Evolutionary conservation across 2,329 filamentous ascomycete genomes (phyloP), one percentile per base, ranked within the genome.

Genomic region (Colletotrichum tropicale): DNA sequence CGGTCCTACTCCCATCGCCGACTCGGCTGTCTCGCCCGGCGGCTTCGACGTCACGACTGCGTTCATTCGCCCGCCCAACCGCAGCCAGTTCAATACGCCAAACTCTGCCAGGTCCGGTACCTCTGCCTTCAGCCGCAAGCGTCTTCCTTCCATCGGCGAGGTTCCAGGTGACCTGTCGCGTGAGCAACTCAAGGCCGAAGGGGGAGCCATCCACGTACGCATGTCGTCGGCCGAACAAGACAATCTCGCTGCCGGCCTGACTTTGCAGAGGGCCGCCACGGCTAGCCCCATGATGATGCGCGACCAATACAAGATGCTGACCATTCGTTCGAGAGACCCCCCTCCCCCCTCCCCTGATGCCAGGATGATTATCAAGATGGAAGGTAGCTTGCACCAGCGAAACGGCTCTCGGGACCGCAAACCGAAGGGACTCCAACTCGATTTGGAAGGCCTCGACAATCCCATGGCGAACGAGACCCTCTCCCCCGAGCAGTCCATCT

Each of bases 1-100:
- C 2, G 95, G 94, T n/a, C 91, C 94, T 1, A 98, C 96, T 0
- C 96, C 96, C 0, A 98, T 98, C 80, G 93, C 94, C 2, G 93
- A 96, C 78, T 94, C 94, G 52, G 94, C 94, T 3, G 85, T 93
- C 56, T 95, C 94, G 28, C 95, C 96, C 1, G 90, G 91, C 55
- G 92, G 91, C 79, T 91, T 87, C 65, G 92, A 93, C 16, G 91
- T 90, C 75, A 89, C 91, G 6, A 94, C 93, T 8, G 92, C 93
- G 3, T 93, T 95, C 80, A 85, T 93, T 30, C 88, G 91, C n/a
- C 92, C 92, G 10, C 90, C 92, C 26, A 91, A 92, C 80, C 92
- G 91, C 52, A 94, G 93, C 81, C 90, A 89, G 78, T 89, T 94
- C 84, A 93, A 93, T 80, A 94, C 93, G 6, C 93, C 94, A 0